Base-by-base conservation (phyloP, 176 grass and related monocot genomes). In the Ananas comosus region DNA sequence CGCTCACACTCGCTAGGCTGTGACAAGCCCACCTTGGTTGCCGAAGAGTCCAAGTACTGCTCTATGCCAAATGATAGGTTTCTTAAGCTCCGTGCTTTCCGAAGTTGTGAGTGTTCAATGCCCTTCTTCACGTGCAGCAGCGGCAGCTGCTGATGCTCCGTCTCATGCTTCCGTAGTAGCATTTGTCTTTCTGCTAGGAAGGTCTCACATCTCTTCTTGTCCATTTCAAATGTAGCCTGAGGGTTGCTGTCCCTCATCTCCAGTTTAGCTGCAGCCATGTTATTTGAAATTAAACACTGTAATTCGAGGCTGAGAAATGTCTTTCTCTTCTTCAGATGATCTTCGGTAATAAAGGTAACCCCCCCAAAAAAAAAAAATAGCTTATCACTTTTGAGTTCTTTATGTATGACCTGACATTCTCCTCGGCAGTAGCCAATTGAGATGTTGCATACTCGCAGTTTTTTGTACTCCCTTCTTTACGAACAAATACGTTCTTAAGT, bases 231-330 rank as follows among this genome's bases (percentile, higher is more conserved):
- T n/a, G 74, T 77, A 1, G 80, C 76, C 33, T 50, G 50, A 0
- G 29, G 63, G 23, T 76, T 79, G 53, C 56, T 85, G 53, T 80
- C 70, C 72, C 76, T 67, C 83, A 61, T 86, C 77, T 76, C 83
- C 71, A 86, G 50, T 74, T 83, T 88, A 51, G 71, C 86, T 92
- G 83, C 54, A 59, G 5, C 33, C 33, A 42, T 42, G 33, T 6
- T 42, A 7, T 42, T 42, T 42, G 13, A 59, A 2, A 59, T 9
- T 8, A 4, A 58, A 21, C 14, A 16, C 14, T n/a, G 13, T n/a
- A 17, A 14, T n/a, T n/a, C 7, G 18, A 17, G 54, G 18, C 14
- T 5, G 17, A 58, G 13, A 58, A 54, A 13, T n/a, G 0, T 13
- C 53, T 14, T 56, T 56, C 33, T 6, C 7, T 42, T 42, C 4